Conservation (phyloP, 306 rosid genomes). For the Gastrolobium bilobum region DNA sequence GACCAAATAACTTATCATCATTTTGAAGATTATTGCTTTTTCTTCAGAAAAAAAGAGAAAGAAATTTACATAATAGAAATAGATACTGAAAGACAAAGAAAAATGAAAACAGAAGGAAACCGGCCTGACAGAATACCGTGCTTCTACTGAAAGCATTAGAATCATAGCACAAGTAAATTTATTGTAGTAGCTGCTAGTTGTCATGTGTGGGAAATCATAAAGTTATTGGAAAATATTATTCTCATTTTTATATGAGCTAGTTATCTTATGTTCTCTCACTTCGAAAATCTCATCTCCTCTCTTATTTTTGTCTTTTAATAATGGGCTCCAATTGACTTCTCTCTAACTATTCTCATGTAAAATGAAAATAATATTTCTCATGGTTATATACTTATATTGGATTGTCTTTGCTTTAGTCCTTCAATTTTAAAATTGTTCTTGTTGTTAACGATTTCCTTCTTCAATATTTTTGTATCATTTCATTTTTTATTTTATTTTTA, state of each 20-base stretch:
- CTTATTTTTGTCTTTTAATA: no score
- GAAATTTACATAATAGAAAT: not conserved
- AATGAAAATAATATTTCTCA: no score
- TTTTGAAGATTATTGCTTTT: slow-evolving; percentile 11
- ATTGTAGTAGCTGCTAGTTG: not conserved
- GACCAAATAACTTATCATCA: not conserved
- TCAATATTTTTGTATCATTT: no score
- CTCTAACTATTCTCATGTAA: no score
- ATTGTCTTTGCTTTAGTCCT: not conserved
- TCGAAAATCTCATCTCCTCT: no score
- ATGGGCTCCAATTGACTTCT: no score
- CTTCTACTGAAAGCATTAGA: not conserved
- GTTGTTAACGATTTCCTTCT: not conserved
- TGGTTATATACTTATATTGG: no score
- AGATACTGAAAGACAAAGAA: not conserved
- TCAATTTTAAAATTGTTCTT: not conserved
- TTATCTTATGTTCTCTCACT: no score
- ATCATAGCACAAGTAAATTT: not conserved
- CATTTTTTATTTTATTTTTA: no score
- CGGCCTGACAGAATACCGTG: not conserved
- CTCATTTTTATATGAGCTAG: no score
- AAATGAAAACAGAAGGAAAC: not conserved
- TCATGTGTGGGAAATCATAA: not conserved
- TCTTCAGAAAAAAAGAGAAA: not conserved
- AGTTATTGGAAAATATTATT: no score